phyloP scores from a whole-genome alignment of 345 rosid genomes.

The Eucalyptus marginata region DNA sequence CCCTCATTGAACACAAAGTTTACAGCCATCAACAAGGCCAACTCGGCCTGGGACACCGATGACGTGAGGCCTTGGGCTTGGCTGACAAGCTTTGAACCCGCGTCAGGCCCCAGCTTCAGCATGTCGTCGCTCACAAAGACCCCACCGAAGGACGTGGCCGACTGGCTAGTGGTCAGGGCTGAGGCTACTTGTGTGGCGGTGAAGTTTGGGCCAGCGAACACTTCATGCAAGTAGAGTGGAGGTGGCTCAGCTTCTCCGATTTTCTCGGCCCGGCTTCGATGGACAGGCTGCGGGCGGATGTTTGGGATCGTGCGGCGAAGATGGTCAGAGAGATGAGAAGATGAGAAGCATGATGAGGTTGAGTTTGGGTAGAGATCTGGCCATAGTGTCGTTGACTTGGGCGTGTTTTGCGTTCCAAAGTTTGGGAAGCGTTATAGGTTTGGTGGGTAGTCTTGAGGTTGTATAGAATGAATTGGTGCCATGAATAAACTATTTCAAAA shows the following conservation, averaged over 20 bases:
- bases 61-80: slow-evolving; percentile 16
- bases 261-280: not conserved
- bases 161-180: not conserved
- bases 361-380: not conserved
- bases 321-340: not conserved
- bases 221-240: slow-evolving; percentile 1
- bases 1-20: slow-evolving; percentile 14
- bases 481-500: too few relatives aligned
- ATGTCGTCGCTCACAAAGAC: slow-evolving; percentile 8
- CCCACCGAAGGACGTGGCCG: slow-evolving; percentile 1
- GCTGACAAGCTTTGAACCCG: slow-evolving; percentile 3
- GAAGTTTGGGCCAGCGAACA: not conserved
- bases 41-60: not conserved
- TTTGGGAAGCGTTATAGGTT: not conserved
- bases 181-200: not conserved
- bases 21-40: slow-evolving; percentile 3
- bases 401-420: not conserved
- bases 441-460: not conserved
- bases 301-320: not conserved
- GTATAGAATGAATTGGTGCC: not conserved
- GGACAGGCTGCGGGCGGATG: not conserved
- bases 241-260: not conserved
- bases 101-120: slow-evolving; percentile 2
- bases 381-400: not conserved
- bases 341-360: not conserved